Base-by-base conservation (phyloP, 2,329 filamentous ascomycete genomes). In the Trichoderma polysporum region DNA sequence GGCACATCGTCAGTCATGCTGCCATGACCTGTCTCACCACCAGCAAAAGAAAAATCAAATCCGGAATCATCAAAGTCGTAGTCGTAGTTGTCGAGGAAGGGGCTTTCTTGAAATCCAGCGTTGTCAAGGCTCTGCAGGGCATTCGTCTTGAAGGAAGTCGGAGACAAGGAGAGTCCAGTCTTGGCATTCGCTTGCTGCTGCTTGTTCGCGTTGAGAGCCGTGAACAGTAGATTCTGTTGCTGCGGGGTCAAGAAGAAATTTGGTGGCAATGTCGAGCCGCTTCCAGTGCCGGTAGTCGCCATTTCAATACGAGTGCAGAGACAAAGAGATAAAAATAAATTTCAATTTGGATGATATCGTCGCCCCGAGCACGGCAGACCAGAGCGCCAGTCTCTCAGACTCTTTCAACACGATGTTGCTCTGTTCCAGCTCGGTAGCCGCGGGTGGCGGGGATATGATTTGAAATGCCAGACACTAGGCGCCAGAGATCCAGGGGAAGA, bases 1-100 rank as follows among this genome's bases (percentile, higher is more conserved):
- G 91, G 90, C 25, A 94, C 79, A 67, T 92, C 90, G 31, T 91
- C 92, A 74, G 94, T 94, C 86, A 95, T 88, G 69, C 87, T 85
- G 66, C 85, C 83, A 41, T 88, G 84, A 68, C 87, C 81, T 61
- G 73, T 76, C 58, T 65, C 66, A 59, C 82, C 79, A 69, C 82
- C 79, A 69, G 80, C 80, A 69, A 79, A 76, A 27, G 78, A 79
- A 60, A 94, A 94, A 72, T 93, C 91, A 76, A 93, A 94, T 75
- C 84, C 89, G 39, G 85, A 86, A 74, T 94, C 91, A 68, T 94
- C 92, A 67, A 93, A 88, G 54, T 91, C 89, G 70, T 91, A 90
- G 71, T 91, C 89, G 73, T 93, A 95, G 70, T 76, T 77, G 75
- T 97, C 93, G 67, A 96, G 84, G 74, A 90, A 94, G 0, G 94